Evolutionary conservation across 2,329 filamentous ascomycete genomes (phyloP).

Genomic region (Neoscytalidium dimidiatum): DNA sequence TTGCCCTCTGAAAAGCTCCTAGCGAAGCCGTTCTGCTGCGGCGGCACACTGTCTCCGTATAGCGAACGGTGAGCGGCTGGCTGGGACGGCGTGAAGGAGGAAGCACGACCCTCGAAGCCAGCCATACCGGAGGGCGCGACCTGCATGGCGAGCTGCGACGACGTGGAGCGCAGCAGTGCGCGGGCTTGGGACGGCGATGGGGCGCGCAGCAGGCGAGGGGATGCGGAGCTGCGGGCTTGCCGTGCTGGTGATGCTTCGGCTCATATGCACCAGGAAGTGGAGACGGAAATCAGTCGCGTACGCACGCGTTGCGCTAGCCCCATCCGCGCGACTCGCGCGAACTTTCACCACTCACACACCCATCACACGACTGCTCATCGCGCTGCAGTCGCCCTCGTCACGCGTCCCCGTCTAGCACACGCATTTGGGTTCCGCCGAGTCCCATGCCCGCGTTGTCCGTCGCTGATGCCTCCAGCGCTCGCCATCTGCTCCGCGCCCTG

Average conservation of each 20-base stretch:
- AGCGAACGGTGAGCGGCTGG: constrained; percentile 33
- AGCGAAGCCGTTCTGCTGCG: constrained; percentile 34
- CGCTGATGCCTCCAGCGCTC: constrained; percentile 11
- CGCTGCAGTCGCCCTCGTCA: background rate
- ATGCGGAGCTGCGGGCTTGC: constrained; percentile 28
- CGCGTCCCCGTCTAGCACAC: background rate
- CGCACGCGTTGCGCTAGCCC: constrained; percentile 13
- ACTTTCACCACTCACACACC: background rate
- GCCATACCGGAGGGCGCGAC: constrained; percentile 15
- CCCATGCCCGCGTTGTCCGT: background rate
- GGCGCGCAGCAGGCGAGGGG: constrained; percentile 31
- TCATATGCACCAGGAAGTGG: constrained; percentile 8
- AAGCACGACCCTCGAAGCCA: constrained; percentile 21
- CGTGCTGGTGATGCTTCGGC: constrained; percentile 9
- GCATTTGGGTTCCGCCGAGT: background rate
- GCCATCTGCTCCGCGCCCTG: constrained; percentile 56
- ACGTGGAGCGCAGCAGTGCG: constrained; percentile 2
- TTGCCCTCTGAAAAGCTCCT: constrained; percentile 42
- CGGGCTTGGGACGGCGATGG: constrained; percentile 4
- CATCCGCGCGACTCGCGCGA: constrained; percentile 5
- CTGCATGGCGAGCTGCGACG: constrained; percentile 18
- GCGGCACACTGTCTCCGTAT: constrained; percentile 37
- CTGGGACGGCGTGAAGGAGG: constrained; percentile 25
- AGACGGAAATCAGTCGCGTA: constrained; percentile 13
- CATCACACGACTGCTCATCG: too few relatives aligned